Percentiles rank a stretch among this genome's conserved stretches.
Conservation (phyloP, 2,329 filamentous ascomycete species). For the Clonostachys sp. region DNA sequence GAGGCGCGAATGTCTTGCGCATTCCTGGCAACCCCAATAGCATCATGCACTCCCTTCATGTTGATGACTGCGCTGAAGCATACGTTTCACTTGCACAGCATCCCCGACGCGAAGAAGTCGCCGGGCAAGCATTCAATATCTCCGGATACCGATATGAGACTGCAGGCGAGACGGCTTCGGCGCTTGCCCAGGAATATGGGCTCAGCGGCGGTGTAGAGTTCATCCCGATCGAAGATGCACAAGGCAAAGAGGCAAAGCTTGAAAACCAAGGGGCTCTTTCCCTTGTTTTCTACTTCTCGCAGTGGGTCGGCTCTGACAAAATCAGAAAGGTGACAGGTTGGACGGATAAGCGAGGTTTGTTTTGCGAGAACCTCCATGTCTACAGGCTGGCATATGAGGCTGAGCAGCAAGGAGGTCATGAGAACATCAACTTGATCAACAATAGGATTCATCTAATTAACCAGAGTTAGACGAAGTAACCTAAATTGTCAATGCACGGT, state of each 20-base stretch:
- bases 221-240: not conserved
- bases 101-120: constrained; percentile 18
- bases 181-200: constrained; percentile 32
- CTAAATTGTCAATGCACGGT: not conserved
- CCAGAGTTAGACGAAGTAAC: too few species aligned
- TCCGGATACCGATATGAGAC: constrained; percentile 39
- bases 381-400: constrained; percentile 34
- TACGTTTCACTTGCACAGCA: constrained; percentile 38
- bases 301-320: constrained; percentile 37
- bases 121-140: constrained; percentile 38
- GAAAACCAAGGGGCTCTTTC: constrained; percentile 6
- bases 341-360: constrained; percentile 26
- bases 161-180: constrained; percentile 25
- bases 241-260: not conserved
- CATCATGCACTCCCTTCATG: constrained; percentile 39
- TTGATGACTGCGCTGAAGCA: constrained; percentile 43
- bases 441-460: not conserved
- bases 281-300: constrained; percentile 25
- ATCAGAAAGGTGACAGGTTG: constrained; percentile 32
- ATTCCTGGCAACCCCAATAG: constrained; percentile 25
- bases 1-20: constrained; percentile 12
- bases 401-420: not conserved
- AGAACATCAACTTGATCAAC: not conserved
- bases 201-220: constrained; percentile 22
- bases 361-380: constrained; percentile 25